Conservation (phyloP, 2,329 filamentous ascomycete genomes). For the Pseudonectria foliicola region DNA sequence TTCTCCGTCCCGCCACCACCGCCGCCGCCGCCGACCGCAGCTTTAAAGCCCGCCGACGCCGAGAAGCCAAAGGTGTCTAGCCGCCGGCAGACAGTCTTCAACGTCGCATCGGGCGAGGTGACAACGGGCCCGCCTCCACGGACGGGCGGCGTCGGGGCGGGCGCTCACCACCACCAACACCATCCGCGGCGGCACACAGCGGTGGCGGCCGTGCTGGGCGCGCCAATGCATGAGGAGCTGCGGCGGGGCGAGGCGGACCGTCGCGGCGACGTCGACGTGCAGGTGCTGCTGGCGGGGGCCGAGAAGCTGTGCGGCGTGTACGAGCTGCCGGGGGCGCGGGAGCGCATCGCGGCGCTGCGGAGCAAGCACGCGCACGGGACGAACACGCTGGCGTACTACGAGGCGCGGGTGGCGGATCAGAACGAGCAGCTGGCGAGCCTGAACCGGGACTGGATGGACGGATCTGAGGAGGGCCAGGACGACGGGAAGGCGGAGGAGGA, state of each 20-base stretch:
- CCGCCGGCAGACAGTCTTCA: slow-evolving; percentile 59
- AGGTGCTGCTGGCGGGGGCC: slow-evolving; percentile 74
- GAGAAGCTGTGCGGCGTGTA: slow-evolving; percentile 90
- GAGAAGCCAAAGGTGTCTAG: slow-evolving; percentile 30
- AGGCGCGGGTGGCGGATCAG: slow-evolving; percentile 72
- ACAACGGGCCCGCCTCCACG: slow-evolving; percentile 47
- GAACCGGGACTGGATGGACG: slow-evolving; percentile 56
- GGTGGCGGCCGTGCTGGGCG: slow-evolving; percentile 82
- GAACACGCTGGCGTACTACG: slow-evolving; percentile 72
- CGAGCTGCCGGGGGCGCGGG: slow-evolving; percentile 68
- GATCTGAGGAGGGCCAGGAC: slow-evolving; percentile 47
- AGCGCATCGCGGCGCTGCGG: slow-evolving; percentile 67
- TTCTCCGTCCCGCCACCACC: slow-evolving; percentile 83
- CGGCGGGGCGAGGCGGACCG: slow-evolving; percentile 43
- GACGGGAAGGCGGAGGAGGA: slow-evolving; percentile 49
- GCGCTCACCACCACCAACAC: slow-evolving; percentile 29
- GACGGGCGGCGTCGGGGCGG: slow-evolving; percentile 25
- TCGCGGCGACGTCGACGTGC: slow-evolving; percentile 73
- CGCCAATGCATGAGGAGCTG: slow-evolving; percentile 79
- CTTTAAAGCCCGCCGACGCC: slow-evolving; percentile 29
- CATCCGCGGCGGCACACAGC: slow-evolving; percentile 71
- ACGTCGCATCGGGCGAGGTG: slow-evolving; percentile 55
- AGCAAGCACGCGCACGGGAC: slow-evolving; percentile 63
- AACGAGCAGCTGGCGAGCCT: slow-evolving; percentile 64
- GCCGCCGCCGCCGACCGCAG: slow-evolving; percentile 45